Base-by-base conservation (phyloP, 2,329 filamentous ascomycete species). In the Mycosphaerella sp. region DNA sequence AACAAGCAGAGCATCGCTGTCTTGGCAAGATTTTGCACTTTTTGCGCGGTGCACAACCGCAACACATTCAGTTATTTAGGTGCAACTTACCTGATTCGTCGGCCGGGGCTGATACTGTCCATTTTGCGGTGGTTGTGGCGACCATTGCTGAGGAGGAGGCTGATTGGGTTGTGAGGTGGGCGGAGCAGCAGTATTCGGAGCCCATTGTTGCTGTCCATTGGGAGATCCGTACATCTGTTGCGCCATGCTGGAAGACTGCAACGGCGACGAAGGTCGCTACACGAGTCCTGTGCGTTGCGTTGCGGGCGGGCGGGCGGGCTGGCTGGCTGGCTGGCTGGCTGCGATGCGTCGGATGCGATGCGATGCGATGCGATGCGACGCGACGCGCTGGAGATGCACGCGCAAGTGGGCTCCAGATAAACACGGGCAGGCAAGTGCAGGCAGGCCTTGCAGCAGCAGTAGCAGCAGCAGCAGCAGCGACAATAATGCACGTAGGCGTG, bases 101-200 rank as follows among this genome's bases (percentile, higher is more conserved):
- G 59, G 64, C 43, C 66, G 59, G 29, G 64, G 66, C 49, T 63
- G 55, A 53, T 68, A 68, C 57, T 67, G 65, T 48, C 64, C 66
- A 53, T 69, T 69, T 26, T 63, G 63, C 32, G 65, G 50, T 43
- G 54, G 67, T 52, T 65, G 66, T 38, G 66, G 67, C 39, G 65
- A 64, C 64, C 62, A 66, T 41, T 55, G 52, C 32, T 56, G 57
- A 32, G 55, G 61, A 26, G 54, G 60, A 6, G 26, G 26, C 26
- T 58, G 48, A 42, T 52, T 56, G 29, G 59, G 51, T 31, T 60
- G 61, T 42, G 61, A 56, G n/a, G 62, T 57, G 42, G 64, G 56
- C 50, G 51, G 57, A 17, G 14, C 14, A 42, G 50, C 32, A 23
- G 12, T 43, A n/a, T 53, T 60, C 8, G 57, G 54, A 51, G 53